A percentile compares a stretch with the other conserved stretches of the same genome.
Conservation (phyloP, 2,329 filamentous ascomycete genomes). For the Xylariaceae sp. region DNA sequence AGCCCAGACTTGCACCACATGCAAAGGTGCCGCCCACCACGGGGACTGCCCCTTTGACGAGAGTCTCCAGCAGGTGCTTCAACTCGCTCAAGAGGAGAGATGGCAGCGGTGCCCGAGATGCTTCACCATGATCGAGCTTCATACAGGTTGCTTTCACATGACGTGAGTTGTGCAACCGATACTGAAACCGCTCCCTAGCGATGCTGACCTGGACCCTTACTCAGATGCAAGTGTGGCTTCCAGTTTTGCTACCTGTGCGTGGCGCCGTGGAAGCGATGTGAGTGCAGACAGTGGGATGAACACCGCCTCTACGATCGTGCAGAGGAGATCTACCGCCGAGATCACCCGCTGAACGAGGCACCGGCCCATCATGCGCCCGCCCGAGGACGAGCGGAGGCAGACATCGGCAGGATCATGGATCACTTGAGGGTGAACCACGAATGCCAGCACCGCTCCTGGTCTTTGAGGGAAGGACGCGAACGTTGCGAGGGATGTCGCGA, state of each 20-base stretch:
- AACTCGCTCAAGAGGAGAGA: slow-evolving; percentile 30
- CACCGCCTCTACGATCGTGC: slow-evolving; percentile 7
- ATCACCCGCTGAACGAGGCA: neutral
- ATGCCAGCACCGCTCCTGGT: slow-evolving; percentile 20
- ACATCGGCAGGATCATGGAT: slow-evolving; percentile 5
- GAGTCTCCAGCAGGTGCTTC: slow-evolving; percentile 30
- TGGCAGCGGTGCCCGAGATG: slow-evolving; percentile 48
- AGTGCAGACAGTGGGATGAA: slow-evolving; percentile 29
- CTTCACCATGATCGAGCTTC: slow-evolving; percentile 38
- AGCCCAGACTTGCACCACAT: slow-evolving; percentile 38
- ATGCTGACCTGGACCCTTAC: slow-evolving; percentile 1
- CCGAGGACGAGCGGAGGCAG: neutral
- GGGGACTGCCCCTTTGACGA: slow-evolving; percentile 41
- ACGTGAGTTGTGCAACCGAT: slow-evolving; percentile 32
- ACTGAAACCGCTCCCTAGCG: slow-evolving; percentile 4
- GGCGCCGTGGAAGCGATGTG: slow-evolving; percentile 17
- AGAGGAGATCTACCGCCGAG: slow-evolving; percentile 2
- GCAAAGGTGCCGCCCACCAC: slow-evolving; percentile 38
- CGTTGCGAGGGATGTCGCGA: slow-evolving; percentile 17
- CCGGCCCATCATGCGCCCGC: neutral
- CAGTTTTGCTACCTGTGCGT: slow-evolving; percentile 17
- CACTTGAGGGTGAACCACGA: slow-evolving; percentile 10
- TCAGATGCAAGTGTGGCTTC: slow-evolving; percentile 11
- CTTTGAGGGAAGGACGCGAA: slow-evolving; percentile 3
- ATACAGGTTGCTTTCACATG: slow-evolving; percentile 48